These are phyloP conservation scores for Telopea speciosissima DNA, from an alignment of 177 flowering plant species.

Conservation along the genomic window DNA sequence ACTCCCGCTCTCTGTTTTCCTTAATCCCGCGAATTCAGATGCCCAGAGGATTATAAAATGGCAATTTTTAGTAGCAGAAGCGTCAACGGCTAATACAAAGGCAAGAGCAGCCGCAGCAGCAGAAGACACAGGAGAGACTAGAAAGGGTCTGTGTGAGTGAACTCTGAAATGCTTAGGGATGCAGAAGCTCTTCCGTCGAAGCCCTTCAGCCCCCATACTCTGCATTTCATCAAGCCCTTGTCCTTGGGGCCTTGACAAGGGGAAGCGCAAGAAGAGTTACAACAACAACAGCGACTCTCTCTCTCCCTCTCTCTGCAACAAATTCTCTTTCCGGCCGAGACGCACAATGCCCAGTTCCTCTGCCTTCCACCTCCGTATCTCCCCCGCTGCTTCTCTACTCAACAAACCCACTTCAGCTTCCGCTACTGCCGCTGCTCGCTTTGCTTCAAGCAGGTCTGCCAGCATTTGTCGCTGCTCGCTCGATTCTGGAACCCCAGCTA, in stretches of 20 bases:
- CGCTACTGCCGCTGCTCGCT: constrained; percentile 19
- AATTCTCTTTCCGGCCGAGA: constrained; percentile 2
- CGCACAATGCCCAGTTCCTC: constrained; percentile 11
- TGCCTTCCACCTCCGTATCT: constrained; percentile 2
- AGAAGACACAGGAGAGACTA: not conserved
- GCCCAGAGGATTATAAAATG: not conserved
- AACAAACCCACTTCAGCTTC: constrained; percentile 6
- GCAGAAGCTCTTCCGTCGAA: constrained; percentile 49
- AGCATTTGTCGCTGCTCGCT: not conserved
- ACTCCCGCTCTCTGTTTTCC: not conserved
- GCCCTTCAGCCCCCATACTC: constrained; percentile 34
- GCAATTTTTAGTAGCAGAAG: not conserved
- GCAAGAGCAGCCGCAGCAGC: not conserved
- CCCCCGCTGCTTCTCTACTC: constrained; percentile 6
- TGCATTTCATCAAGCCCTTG: constrained; percentile 14
- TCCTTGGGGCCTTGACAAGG: not conserved
- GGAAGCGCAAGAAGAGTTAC: not conserved
- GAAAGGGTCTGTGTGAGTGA: not conserved
- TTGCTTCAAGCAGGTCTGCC: not conserved
- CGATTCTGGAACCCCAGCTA: constrained; percentile 1
- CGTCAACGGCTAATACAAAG: not conserved
- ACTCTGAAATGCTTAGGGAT: constrained; percentile 46
- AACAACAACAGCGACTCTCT: not conserved
- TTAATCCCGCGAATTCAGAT: not conserved
- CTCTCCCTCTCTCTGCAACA: not conserved